Evolutionary conservation across 1,284 basidiomycete genomes (phyloP).

Genomic region (Stygiomarasmius scandens): DNA sequence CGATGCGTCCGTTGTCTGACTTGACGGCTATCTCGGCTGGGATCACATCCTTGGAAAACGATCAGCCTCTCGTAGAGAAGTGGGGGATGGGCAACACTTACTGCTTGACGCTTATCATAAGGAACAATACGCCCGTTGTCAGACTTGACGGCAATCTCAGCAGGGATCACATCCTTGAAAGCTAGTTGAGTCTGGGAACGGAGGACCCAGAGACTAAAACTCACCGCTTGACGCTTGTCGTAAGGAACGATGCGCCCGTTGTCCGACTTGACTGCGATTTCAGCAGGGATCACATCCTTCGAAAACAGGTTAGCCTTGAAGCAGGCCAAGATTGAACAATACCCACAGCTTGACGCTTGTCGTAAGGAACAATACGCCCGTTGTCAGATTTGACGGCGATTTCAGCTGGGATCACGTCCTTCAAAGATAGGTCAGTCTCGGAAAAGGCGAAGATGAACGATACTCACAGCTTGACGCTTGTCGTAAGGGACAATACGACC

Average conservation of each 20-base stretch:
- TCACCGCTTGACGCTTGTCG: constrained; percentile 24
- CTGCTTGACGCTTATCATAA: constrained; percentile 19
- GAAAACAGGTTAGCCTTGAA: constrained; percentile 12
- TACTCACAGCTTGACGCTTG: constrained; percentile 2
- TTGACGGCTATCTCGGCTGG: constrained; percentile 19
- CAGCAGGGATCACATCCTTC: constrained; percentile 15
- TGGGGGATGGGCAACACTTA: constrained; percentile 14
- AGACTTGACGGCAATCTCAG: constrained; percentile 21
- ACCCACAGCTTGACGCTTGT: constrained; percentile 21
- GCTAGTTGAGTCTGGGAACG: no score
- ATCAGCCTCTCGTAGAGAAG: constrained; percentile 19
- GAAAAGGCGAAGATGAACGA: no score
- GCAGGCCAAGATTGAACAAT: background rate
- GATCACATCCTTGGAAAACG: constrained; percentile 10
- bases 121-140: constrained; percentile 12
- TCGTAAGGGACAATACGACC: constrained; percentile 14
- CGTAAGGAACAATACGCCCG: constrained; percentile 14
- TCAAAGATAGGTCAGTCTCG: constrained; percentile 9
- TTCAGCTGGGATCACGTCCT: constrained; percentile 21
- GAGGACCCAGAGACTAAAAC: no score
- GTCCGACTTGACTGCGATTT: constrained; percentile 7
- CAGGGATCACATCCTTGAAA: constrained; percentile 20
- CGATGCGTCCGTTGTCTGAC: constrained; percentile 27
- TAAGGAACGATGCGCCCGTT: constrained; percentile 1
- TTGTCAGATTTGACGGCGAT: constrained; percentile 19